Evolutionary conservation across 108 stramenopile species (phyloP).

Genomic region (Pinguiococcus pyrenoidosus): DNA sequence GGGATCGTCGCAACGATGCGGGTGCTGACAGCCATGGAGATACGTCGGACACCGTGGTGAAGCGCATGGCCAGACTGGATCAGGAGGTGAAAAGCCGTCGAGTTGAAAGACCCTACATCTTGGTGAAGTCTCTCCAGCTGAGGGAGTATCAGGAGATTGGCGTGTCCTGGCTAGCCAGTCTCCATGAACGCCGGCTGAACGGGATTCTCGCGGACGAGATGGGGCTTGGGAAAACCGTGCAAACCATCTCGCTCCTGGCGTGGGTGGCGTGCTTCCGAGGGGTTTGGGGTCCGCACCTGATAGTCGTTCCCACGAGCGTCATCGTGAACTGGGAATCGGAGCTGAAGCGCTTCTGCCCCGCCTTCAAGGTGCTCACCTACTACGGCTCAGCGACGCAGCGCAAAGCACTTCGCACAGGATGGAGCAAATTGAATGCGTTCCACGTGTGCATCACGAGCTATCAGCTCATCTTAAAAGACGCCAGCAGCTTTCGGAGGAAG

Average conservation of each 20-base stretch:
- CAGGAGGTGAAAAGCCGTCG: slow-evolving; percentile 5
- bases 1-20: background rate
- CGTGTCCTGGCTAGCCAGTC: slow-evolving; percentile 94
- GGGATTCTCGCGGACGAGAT: slow-evolving; percentile 98
- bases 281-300: slow-evolving; percentile 96
- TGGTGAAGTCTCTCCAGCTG: slow-evolving; percentile 46
- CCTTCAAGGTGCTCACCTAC: slow-evolving; percentile 81
- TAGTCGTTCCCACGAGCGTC: slow-evolving; percentile 89
- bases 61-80: slow-evolving; percentile 23
- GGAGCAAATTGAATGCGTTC: slow-evolving; percentile 68
- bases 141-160: slow-evolving; percentile 77
- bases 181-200: slow-evolving; percentile 80
- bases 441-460: slow-evolving; percentile 94
- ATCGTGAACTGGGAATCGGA: slow-evolving; percentile 97
- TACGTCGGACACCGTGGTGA: slow-evolving; percentile 2
- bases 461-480: slow-evolving; percentile 89
- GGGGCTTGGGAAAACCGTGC: slow-evolving; percentile 87
- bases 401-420: slow-evolving; percentile 75
- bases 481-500: slow-evolving; percentile 80
- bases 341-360: slow-evolving; percentile 81
- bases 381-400: slow-evolving; percentile 81
- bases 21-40: background rate
- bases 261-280: slow-evolving; percentile 73
- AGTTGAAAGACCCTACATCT: slow-evolving; percentile 34
- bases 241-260: slow-evolving; percentile 84